Base-by-base conservation (phyloP, 768 basidiomycete species). In the Kwoniella dejecticola region DNA sequence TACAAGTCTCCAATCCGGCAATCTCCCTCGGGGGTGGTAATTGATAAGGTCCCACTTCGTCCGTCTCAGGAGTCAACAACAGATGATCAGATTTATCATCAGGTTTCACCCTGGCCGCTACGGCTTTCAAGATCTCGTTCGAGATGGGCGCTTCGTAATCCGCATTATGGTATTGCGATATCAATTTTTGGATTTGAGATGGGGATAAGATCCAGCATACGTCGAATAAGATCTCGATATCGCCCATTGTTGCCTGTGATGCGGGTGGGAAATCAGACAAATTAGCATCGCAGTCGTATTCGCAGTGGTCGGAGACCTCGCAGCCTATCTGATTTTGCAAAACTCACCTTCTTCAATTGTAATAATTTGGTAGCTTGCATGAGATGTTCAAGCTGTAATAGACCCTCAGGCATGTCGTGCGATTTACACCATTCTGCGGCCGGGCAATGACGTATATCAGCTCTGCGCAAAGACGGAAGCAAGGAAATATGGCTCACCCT, bases 121-220 rank as follows among this genome's bases (percentile, higher is more conserved):
- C 96, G 21, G 97, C 92, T 52, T 92, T 89, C 38, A 99, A 83
- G 64, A 99, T 98, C 81, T 98, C 95, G 23, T 92, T 90, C 1
- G 94, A 92, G 72, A 98, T 97, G 8, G 95, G 96, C 69, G 90
- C 93, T 91, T 99, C 96, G 78, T 98, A 99, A 81, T 98, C 96
- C 46, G 95, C 96, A 63, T 95, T 94, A 75, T 96, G 97, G 81
- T 98, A 97, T 79, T 95, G 95, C 60, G 90, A 91, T 79, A 96
- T 97, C 87, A 99, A 93, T 77, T 96, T 89, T 82, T 98, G 96
- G 67, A 99, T 98, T 79, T 99, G 96, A 80, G 94, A 94, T 1
- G 96, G 96, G 66, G 92, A 97, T 45, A 99, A 83, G 89, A 98
- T 98, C 95, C 96, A 98, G 83, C 95, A 98, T 63, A 99, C 95